Evolutionary conservation across 768 basidiomycete species (phyloP), one percentile per base, ranked within the genome.

Genomic region (Pulveroboletus sp.): DNA sequence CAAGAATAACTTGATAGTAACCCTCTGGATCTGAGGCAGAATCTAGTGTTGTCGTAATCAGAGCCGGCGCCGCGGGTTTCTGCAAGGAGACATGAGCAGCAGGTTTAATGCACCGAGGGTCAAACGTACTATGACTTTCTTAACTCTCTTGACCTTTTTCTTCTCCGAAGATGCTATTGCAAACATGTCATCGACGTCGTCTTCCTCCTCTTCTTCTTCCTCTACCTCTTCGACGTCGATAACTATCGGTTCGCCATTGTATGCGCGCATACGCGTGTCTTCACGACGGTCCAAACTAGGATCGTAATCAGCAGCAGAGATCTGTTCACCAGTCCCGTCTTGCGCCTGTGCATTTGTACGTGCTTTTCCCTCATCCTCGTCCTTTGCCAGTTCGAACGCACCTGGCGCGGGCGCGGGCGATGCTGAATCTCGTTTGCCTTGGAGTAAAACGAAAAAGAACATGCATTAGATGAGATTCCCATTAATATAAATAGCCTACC

Each of bases 171-270:
- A 55, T 17, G 71, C 74, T 18, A 89, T 76, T 21, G 92, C 85
- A 60, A 98, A 98, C 93, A 99, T 97, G 66, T 97, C 95, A 54
- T 95, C 92, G 1, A 95, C 77, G 32, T 93, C 90, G 3, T 92
- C 89, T 11, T 90, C 89, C 8, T 87, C 89, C 10, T 84, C 85
- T 3, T 78, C 80, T 2, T 67, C 65, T 49, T n/a, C n/a, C n/a
- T 80, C 78, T 10, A 76, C 66, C 47, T 74, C 76, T 38, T 76
- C 76, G 24, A 76, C 70, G n/a, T 78, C 76, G 24, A 68, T 64
- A 11, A 47, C 58, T 15, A 72, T 63, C 2, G 68, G 63, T 46
- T 69, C 68, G 17, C 60, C 71, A 30, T 73, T 71, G 27, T 71
- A 66, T 30, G 82, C 77, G 17, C 86, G 80, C 55, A 82, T 82